These are phyloP conservation scores for Otatea glauca DNA, from an alignment of 176 grass and related monocot species.

Conservation along the genomic window DNA sequence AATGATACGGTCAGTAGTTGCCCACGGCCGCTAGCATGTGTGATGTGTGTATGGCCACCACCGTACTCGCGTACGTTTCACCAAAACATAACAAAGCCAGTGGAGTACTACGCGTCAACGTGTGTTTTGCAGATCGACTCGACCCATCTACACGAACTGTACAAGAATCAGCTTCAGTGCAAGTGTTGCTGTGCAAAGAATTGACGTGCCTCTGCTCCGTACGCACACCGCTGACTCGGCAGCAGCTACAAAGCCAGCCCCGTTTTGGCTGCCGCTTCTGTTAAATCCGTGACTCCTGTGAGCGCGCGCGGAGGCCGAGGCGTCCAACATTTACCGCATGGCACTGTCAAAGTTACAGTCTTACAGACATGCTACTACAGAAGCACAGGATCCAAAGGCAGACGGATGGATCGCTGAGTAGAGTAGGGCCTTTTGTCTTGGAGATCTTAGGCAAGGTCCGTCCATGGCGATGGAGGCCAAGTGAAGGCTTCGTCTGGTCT, in stretches of 20 bases:
- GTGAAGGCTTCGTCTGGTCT: slow-evolving; percentile 4
- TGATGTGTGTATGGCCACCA: not conserved
- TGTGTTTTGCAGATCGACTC: not conserved
- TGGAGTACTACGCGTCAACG: not conserved
- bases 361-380: not conserved
- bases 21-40: not conserved
- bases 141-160: not conserved
- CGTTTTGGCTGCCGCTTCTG: slow-evolving; percentile 36
- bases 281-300: slow-evolving; percentile 12
- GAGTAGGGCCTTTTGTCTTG: not conserved
- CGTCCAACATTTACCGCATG: slow-evolving; percentile 45
- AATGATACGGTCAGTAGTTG: not conserved
- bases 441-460: not conserved
- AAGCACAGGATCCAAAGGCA: slow-evolving; percentile 42
- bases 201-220: not conserved
- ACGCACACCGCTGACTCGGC: slow-evolving; percentile 21
- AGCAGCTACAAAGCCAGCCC: not conserved
- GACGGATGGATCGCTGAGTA: not conserved
- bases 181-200: not conserved
- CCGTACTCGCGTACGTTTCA: not conserved
- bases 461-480: slow-evolving; percentile 32
- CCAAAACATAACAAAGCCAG: not conserved
- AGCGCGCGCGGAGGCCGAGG: not conserved
- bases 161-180: not conserved
- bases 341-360: slow-evolving; percentile 1